Evolutionary conservation across 2,329 filamentous ascomycete species (phyloP).

Genomic region (Coniochaeta hoffmannii): DNA sequence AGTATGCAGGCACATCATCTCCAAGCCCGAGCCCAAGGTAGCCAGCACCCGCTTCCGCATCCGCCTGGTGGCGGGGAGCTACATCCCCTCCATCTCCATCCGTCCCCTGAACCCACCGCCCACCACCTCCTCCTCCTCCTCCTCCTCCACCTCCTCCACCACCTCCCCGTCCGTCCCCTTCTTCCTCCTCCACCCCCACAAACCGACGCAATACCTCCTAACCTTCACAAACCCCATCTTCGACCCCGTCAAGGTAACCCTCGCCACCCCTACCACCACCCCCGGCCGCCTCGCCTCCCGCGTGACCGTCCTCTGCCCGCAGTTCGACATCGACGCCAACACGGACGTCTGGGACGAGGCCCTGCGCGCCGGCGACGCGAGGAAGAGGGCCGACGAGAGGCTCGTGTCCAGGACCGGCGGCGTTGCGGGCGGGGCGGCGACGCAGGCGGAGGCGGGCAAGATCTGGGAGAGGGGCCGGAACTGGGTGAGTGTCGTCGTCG

Average conservation of each 20-base stretch:
- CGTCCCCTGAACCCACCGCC: slow-evolving; percentile 41
- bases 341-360: slow-evolving; percentile 87
- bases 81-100: slow-evolving; percentile 77
- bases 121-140: slow-evolving; percentile 14
- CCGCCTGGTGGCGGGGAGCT: slow-evolving; percentile 77
- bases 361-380: slow-evolving; percentile 45
- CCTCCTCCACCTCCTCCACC: slow-evolving; percentile 11
- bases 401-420: slow-evolving; percentile 13
- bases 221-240: slow-evolving; percentile 94
- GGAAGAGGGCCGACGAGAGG: slow-evolving; percentile 1
- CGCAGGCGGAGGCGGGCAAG: slow-evolving; percentile 77
- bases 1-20: slow-evolving; percentile 87
- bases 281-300: slow-evolving; percentile 69
- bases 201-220: slow-evolving; percentile 70
- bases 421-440: slow-evolving; percentile 21
- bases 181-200: slow-evolving; percentile 46
- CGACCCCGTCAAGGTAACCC: slow-evolving; percentile 76
- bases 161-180: slow-evolving; percentile 7
- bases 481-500: slow-evolving; percentile 89
- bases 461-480: slow-evolving; percentile 94
- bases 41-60: slow-evolving; percentile 87
- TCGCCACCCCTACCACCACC: slow-evolving; percentile 75
- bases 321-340: slow-evolving; percentile 91
- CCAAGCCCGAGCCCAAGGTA: slow-evolving; percentile 88
- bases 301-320: slow-evolving; percentile 87